Percentiles rank a stretch among this genome's conserved stretches.
Evolutionary conservation across 495 filamentous ascomycete species (phyloP).

Genomic region (Penicilliopsis zonata): DNA sequence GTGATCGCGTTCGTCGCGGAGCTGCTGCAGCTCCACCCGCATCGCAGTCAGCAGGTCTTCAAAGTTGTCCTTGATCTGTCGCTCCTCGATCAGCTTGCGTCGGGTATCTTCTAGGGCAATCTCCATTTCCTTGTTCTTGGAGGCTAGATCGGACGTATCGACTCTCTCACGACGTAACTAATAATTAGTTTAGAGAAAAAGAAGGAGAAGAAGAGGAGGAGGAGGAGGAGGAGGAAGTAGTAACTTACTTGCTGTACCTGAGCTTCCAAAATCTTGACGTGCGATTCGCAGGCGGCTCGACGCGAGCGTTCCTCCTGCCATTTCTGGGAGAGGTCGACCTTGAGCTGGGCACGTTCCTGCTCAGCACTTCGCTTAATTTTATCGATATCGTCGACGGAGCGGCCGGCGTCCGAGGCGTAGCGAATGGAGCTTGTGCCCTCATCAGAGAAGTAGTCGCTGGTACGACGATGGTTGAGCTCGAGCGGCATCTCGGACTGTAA

Average conservation of each 20-base stretch:
- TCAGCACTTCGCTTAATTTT: slow-evolving; percentile 71
- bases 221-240: neutral
- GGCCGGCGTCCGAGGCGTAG: slow-evolving; percentile 51
- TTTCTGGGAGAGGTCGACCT: slow-evolving; percentile 69
- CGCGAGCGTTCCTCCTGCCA: slow-evolving; percentile 71
- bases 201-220: neutral
- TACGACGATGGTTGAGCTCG: slow-evolving; percentile 52
- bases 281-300: slow-evolving; percentile 63
- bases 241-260: slow-evolving; percentile 47
- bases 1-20: slow-evolving; percentile 82
- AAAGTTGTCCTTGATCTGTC: slow-evolving; percentile 82
- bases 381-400: slow-evolving; percentile 71
- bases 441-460: slow-evolving; percentile 97
- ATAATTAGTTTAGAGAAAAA: slow-evolving; percentile 3
- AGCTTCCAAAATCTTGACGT: slow-evolving; percentile 69
- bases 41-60: slow-evolving; percentile 81
- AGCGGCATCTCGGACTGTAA: slow-evolving; percentile 60
- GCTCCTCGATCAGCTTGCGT: slow-evolving; percentile 72
- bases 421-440: slow-evolving; percentile 80
- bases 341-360: slow-evolving; percentile 82
- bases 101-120: slow-evolving; percentile 64
- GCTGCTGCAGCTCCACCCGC: slow-evolving; percentile 66
- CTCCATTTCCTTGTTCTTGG: slow-evolving; percentile 59
- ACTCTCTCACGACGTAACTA: slow-evolving; percentile 37
- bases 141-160: slow-evolving; percentile 27